A percentile compares a stretch with the other conserved stretches of the same genome.
Evolutionary conservation across 148 eudicot species (phyloP).

Genomic region (Polygonum aviculare): DNA sequence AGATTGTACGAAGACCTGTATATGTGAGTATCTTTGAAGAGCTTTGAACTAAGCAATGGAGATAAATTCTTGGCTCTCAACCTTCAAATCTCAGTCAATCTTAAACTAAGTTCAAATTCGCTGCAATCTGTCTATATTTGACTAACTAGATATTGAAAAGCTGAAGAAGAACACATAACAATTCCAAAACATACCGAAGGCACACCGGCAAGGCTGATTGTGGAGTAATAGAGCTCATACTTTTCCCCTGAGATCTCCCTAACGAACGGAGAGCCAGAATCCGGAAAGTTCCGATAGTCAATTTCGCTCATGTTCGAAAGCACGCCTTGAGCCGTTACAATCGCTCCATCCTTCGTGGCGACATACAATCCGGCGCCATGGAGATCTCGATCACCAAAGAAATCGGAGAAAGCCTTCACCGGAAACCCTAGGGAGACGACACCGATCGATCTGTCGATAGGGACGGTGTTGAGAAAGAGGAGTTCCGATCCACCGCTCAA

Average conservation of each 20-base stretch:
- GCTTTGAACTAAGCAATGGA: too few species aligned
- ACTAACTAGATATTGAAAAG: background rate
- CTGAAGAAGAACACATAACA: background rate
- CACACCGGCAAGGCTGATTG: background rate
- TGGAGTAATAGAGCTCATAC: conserved; percentile 5
- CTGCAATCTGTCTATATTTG: too few species aligned
- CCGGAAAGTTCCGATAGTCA: background rate
- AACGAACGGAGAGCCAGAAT: background rate
- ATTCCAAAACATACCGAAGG: conserved; percentile 2
- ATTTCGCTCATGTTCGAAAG: background rate
- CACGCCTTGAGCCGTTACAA: background rate
- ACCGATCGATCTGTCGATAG: conserved; percentile 11
- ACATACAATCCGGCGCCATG: conserved; percentile 6
- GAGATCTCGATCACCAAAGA: conserved; percentile 2
- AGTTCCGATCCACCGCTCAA: conserved; percentile 19
- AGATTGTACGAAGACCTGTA: background rate
- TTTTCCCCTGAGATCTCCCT: background rate
- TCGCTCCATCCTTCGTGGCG: background rate
- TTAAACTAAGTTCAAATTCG: too few species aligned
- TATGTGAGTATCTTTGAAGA: too few species aligned
- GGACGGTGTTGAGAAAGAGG: conserved; percentile 22
- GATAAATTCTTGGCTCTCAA: too few species aligned
- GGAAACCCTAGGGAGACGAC: conserved; percentile 47
- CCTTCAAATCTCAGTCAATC: too few species aligned
- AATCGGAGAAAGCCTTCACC: conserved; percentile 4